phyloP scores from a whole-genome alignment of 306 rosid species.

The Leucaena leucocephala region DNA sequence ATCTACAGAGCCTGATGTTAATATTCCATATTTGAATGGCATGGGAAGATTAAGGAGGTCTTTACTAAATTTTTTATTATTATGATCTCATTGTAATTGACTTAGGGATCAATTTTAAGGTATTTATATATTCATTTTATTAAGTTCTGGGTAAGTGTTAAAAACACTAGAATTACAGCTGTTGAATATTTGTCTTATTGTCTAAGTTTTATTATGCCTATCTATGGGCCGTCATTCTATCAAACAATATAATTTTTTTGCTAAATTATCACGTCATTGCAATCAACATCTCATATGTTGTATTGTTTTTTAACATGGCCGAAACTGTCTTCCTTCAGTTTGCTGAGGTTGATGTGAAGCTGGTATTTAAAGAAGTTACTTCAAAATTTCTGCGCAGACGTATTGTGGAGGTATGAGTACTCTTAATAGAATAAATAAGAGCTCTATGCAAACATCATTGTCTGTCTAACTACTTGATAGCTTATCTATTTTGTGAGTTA shows the following conservation, averaged over 20 bases:
- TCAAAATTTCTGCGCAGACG: constrained; percentile 83
- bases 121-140: neutral
- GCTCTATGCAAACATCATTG: constrained; percentile 3
- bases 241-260: neutral
- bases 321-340: constrained; percentile 53
- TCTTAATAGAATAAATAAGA: constrained; percentile 25
- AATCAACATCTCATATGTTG: neutral
- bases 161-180: neutral
- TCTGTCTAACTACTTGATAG: neutral
- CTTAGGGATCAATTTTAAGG: constrained; percentile 12
- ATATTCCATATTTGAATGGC: neutral
- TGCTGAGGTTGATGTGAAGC: constrained; percentile 95
- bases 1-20: neutral
- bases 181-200: neutral
- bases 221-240: neutral
- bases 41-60: neutral
- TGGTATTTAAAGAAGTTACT: constrained; percentile 91
- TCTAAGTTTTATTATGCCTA: neutral
- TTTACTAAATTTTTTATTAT: neutral
- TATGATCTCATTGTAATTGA: neutral
- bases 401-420: constrained; percentile 83
- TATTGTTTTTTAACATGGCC: constrained; percentile 7
- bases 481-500: constrained; percentile 10
- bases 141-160: neutral
- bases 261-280: neutral